Evolutionary conservation across 2,329 filamentous ascomycete species (phyloP), one percentile per base, ranked within the genome.

Genomic region (Trichophyton schoenleinii): DNA sequence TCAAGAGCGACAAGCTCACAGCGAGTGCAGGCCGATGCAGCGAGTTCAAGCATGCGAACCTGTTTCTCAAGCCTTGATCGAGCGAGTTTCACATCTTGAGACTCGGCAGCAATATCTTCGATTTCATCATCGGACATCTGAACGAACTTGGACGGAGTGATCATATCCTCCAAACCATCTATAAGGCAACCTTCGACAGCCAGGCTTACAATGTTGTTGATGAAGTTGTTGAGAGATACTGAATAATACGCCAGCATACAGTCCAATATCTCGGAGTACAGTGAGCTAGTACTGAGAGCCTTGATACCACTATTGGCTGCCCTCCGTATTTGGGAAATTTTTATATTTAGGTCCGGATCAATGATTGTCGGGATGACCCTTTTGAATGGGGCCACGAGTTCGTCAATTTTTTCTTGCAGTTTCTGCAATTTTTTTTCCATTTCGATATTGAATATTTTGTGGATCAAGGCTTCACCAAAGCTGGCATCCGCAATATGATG

Each of bases 181-280:
- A 75, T 67, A 8, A 76, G 69, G 53, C 72, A 74, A 57, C 72
- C 72, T 65, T 75, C 73, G 34, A 75, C 64, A 1, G 70, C 73
- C 13, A 75, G 66, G 28, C 69, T 63, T 6, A 72, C 68, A 6
- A 75, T 65, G 48, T 75, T 75, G 49, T 75, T 71, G 2, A 70
- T 68, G 63, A 76, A 75, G 18, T 65, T 67, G n/a, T 67, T 63
- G 1, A 71, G 62, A 48, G 70, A 67, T 52, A 68, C 63, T 34
- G 66, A 48, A 59, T 68, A 70, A 57, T 69, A 69, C 11, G 66
- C 63, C 59, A 61, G 64, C 60, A 66, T 69, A 48, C 63, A 66
- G 53, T 66, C 66, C 25, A 69, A 63, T 34, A 67, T 53, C 58
- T 66, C 65, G 2, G 63, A 57, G 48, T 63, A 62, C n/a, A 62